Evolutionary conservation across 2,329 filamentous ascomycete genomes (phyloP), one percentile per base, ranked within the genome.

Genomic region (Alternaria panax): DNA sequence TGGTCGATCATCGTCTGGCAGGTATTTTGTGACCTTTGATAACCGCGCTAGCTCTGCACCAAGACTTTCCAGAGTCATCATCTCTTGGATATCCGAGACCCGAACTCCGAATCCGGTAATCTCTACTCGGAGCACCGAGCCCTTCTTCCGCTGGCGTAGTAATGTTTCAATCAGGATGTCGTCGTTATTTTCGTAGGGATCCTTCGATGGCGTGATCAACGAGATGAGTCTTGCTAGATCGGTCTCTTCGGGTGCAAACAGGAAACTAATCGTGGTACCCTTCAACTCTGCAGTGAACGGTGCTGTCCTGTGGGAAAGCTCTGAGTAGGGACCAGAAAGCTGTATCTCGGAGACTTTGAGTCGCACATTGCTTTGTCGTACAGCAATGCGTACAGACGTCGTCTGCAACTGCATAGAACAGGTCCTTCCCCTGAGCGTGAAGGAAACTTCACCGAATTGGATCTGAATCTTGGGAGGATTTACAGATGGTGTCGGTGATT

Each of bases 81-180:
- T 80, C 65, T 90, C 87, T 11, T 86, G 81, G 38, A 92, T 78
- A 61, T 88, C 87, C 7, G 83, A 82, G 16, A 95, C 80, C 4
- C 85, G 82, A 22, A 89, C 80, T 51, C 88, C 87, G 18, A 93
- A 77, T 27, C 85, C 84, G 27, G 88, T 88, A 6, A 96, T 74
- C 4, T 86, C 88, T 5, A 91, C 76, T 48, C 92, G 88, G 28
- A 97, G 81, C 7, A 98, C 90, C 9, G 91, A 89, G 0, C 94
- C 95, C 77, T 97, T 94, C 53, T 90, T 86, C 60, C 95, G 85
- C 76, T 99, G 95, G 22, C 92, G 86, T 14, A 98, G 80, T 0
- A 99, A 83, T 0, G 92, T 97, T 68, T 98, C 94, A 22, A 99
- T 87, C 83, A 99, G 89, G 60, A 99, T 96, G 70, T 98, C 94